These are phyloP conservation scores for Capsicum rhomboideum DNA, from an alignment of 257 asterid species.

Conservation along the genomic window DNA sequence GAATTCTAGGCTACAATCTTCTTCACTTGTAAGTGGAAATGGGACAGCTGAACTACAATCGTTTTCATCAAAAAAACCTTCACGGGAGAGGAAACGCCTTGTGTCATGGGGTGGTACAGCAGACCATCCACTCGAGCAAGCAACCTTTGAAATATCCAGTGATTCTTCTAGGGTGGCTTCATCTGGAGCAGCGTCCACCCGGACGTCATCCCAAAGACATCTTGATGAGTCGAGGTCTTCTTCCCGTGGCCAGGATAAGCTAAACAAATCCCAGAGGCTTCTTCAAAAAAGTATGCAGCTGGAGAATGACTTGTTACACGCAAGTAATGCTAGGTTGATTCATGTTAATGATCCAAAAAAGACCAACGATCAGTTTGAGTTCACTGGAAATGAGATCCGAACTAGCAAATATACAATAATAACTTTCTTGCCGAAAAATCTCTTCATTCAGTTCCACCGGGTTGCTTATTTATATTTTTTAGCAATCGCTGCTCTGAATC, in stretches of 20 bases:
- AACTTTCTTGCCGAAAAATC: constrained; percentile 85
- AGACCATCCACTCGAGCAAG: constrained; percentile 42
- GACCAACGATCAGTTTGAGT: constrained; percentile 58
- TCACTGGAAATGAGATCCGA: constrained; percentile 87
- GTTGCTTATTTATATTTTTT: constrained; percentile 93
- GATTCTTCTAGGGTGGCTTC: constrained; percentile 21
- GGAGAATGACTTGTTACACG: constrained; percentile 47
- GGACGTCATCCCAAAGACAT: constrained; percentile 6
- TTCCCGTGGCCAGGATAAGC: constrained; percentile 31
- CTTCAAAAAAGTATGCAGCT: constrained; percentile 76
- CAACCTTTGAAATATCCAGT: constrained; percentile 49
- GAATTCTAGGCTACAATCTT: constrained; percentile 26
- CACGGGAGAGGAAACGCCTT: constrained; percentile 42
- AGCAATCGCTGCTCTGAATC: constrained; percentile 91
- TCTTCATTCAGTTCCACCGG: constrained; percentile 91
- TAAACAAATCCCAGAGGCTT: constrained; percentile 44
- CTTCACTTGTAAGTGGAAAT: constrained; percentile 12
- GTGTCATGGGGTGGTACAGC: constrained; percentile 90
- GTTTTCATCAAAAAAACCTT: constrained; percentile 33
- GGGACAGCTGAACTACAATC: constrained; percentile 23
- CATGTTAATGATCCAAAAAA: constrained; percentile 73
- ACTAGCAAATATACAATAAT: constrained; percentile 88
- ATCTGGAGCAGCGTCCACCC: constrained; percentile 1
- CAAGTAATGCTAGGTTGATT: constrained; percentile 57
- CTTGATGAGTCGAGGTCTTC: constrained; percentile 8